Evolutionary conservation across 345 rosid species (phyloP), one percentile per base, ranked within the genome.

Genomic region (Linum tenue): DNA sequence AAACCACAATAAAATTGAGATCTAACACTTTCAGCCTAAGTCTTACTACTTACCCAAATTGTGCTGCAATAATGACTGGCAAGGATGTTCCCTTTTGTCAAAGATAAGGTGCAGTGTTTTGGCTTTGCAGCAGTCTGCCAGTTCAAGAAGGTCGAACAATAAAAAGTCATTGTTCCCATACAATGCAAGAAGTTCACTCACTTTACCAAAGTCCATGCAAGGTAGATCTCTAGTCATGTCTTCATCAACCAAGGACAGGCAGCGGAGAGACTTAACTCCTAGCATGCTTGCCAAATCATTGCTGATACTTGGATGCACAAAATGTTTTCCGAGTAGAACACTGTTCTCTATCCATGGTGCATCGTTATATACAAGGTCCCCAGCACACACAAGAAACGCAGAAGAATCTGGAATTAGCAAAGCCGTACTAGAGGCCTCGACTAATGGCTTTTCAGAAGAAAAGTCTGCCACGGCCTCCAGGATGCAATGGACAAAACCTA

Each of bases 281-380:
- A 92, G 79, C 71, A 73, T 85, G 64, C 75, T 79, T 43, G 98
- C 98, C 84, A 92, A 76, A 67, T 89, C 96, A 81, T 82, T 84
- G 84, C 77, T 81, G 73, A 92, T 81, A 77, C 85, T 76, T 44
- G 87, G 84, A 81, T 92, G 98, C 60, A 92, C 78, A 83, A 92
- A 85, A 70, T 76, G 81, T 69, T 87, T 92, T 75, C 82, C 95
- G 67, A 72, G 62, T 61, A 87, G 76, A 39, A 80, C 72, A 78
- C 69, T 75, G 65, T 71, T 78, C 76, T 92, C 96, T 63, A 92
- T 91, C 98, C 98, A 92, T n/a, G 96, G 98, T 66, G 98, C 98
- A 76, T 92, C 98, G 75, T 92, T 89, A 77, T 84, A 87, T 15
- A 92, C 79, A 69, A 92, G 89, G 74, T 92, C 86, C 62, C 79